Base-by-base conservation (phyloP, 306 rosid genomes). In the Cucurbita ficifolia region DNA sequence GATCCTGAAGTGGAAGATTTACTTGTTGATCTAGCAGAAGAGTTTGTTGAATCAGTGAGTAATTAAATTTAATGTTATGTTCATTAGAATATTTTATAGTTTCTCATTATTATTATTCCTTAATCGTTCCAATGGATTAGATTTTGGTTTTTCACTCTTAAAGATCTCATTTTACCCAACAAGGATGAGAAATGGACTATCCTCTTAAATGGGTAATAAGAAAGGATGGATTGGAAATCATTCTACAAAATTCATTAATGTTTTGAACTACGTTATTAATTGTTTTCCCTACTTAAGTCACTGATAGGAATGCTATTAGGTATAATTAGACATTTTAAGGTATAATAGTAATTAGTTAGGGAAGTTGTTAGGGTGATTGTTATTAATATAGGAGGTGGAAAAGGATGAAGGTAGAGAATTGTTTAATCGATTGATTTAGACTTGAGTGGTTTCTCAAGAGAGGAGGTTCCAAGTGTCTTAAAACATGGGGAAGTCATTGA, bases 31-130 rank as follows among this genome's bases (percentile, higher is more conserved):
- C 84, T 94, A 64, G 97, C 97, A 33, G 97, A 94, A 64, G 88
- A 89, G 48, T 94, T 94, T 86, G 88, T 94, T n/a, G 99, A 94
- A 72, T 87, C 96, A 21, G 99, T 89, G 75, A 91, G 99, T 88
- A 52, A 51, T 76, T 58, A 60, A 77, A 39, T 76, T 82, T 60
- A 35, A 38, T 38, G 9, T 9, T 24, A 17, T 71, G 39, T 53
- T 50, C 43, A 17, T 53, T 71, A 0, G 33, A 33, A 52, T 40
- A n/a, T 35, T 17, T 33, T 35, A 10, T 50, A 33, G 38, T 50
- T 71, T 50, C 54, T 68, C 52, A 21, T 43, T 43, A 43, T 68
- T 46, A 0, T 46, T 43, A 36, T 42, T 12, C 53, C n/a, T 10
- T 29, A 10, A 21, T 42, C 53, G 21, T 42, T 64, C 11, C 16